Conservation (phyloP, 2,329 filamentous ascomycete species). For the Diaporthe australafricana region DNA sequence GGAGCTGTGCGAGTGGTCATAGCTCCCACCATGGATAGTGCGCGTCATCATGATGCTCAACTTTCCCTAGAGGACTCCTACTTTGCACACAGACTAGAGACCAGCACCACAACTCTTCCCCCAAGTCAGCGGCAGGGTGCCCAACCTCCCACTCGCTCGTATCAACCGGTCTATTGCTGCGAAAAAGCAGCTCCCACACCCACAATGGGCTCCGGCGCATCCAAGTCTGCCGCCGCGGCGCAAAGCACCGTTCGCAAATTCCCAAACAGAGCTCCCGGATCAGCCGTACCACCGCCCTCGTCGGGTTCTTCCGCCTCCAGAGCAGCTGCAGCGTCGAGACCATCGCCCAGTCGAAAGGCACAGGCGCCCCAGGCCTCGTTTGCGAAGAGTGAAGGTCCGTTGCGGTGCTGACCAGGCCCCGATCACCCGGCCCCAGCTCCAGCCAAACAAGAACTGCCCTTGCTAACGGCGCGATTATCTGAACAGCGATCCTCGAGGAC, state of each 20-base stretch:
- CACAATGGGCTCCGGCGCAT: conserved; percentile 37
- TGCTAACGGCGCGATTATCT: conserved; percentile 1
- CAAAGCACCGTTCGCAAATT: conserved; percentile 40
- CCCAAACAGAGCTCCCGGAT: conserved; percentile 43
- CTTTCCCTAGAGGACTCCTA: not conserved
- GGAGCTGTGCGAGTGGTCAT: not conserved
- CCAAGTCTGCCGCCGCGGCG: conserved; percentile 35
- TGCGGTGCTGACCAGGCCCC: not conserved
- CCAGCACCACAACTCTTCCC: not conserved
- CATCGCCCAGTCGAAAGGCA: not conserved
- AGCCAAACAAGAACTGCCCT: not conserved
- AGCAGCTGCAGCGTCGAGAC: conserved; percentile 21
- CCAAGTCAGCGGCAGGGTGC: not conserved
- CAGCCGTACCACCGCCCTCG: conserved; percentile 33
- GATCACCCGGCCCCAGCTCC: not conserved
- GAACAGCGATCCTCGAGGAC: conserved; percentile 54
- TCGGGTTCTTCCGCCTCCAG: conserved; percentile 15
- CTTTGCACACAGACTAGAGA: not conserved
- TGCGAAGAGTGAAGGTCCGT: conserved; percentile 43
- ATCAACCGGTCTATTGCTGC: too few relatives aligned
- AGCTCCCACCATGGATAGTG: not conserved
- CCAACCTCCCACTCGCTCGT: too few relatives aligned
- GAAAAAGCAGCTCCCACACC: not conserved
- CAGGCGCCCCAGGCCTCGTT: conserved; percentile 38
- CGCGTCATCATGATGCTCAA: conserved; percentile 32